phyloP scores from a whole-genome alignment of 345 rosid genomes.

The Acer yangbiense region DNA sequence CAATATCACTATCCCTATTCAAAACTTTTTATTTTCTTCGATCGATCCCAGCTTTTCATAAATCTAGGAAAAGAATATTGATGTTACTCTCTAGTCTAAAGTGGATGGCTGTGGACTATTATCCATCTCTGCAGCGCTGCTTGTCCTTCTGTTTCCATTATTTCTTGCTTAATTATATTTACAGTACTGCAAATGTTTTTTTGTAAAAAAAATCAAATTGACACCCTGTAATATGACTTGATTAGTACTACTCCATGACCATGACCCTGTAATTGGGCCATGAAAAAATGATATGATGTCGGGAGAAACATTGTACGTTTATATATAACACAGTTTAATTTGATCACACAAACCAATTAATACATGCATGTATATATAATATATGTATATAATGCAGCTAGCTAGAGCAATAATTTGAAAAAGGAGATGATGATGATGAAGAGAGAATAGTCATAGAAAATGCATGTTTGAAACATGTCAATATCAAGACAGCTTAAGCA shows the following conservation, averaged over 20 bases:
- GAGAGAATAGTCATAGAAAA: neutral
- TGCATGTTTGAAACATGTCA: slow-evolving; percentile 27
- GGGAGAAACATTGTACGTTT: neutral
- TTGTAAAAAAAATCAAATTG: neutral
- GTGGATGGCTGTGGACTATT: neutral
- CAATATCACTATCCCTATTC: neutral
- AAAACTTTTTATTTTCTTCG: neutral
- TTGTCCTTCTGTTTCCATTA: neutral
- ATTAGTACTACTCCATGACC: neutral
- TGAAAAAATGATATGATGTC: slow-evolving; percentile 5
- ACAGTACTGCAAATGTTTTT: neutral
- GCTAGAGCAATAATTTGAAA: too few species aligned
- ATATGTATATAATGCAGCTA: too few species aligned
- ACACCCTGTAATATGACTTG: neutral
- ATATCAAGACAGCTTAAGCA: slow-evolving; percentile 29
- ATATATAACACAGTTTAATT: neutral
- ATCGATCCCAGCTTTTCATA: neutral
- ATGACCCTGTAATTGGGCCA: slow-evolving; percentile 11
- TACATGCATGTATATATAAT: too few species aligned
- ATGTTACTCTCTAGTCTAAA: neutral
- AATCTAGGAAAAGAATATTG: neutral
- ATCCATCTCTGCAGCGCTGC: neutral
- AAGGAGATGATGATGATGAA: neutral
- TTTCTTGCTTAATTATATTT: neutral
- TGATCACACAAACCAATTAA: too few species aligned